Evolutionary conservation across 495 filamentous ascomycete species (phyloP), one percentile per base, ranked within the genome.

Genomic region (Xylaria longipes): DNA sequence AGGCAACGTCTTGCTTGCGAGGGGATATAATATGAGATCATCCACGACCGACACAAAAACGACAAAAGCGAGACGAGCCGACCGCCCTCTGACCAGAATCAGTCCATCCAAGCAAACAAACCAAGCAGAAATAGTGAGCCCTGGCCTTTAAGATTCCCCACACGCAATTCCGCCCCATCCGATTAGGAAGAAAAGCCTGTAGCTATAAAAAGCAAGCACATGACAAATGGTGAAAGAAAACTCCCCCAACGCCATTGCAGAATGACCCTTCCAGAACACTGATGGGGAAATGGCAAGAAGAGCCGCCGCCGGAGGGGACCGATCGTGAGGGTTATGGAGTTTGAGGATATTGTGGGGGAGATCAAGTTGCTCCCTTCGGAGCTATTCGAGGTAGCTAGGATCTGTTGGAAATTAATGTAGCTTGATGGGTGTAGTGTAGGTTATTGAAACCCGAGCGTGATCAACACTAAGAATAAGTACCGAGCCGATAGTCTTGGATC

Each of bases 191-290:
- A 8, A 12, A 43, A 63, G 58, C 31, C 37, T 31, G 58, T 56
- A 31, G 58, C 45, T 63, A 54, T 70, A 56, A 64, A 63, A 54
- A 64, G 68, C 68, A 70, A 56, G 20, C 11, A 63, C 12, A 17
- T 64, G 31, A 27, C 58, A 66, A 61, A 60, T 41, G 31, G 29
- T 66, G 41, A 39, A 54, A 65, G 39, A 71, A 35, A 65, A 71
- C 69, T 35, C 69, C 69, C 22, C 60, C 69, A 71, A 71, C 69
- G 69, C 69, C 69, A 20, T 57, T 71, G 69, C 69, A 66, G 63
- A 66, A 71, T 71, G 63, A 60, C 54, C 69, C 63, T 37, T 67
- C 69, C 62, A 71, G 25, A 71, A 57, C 56, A 61, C 27, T 35
- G 45, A 71, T 71, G 62, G 69, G 27, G 33, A 71, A 71, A 71